Base-by-base conservation (phyloP, 139 green algal genomes). In the Choricystis sp. region DNA sequence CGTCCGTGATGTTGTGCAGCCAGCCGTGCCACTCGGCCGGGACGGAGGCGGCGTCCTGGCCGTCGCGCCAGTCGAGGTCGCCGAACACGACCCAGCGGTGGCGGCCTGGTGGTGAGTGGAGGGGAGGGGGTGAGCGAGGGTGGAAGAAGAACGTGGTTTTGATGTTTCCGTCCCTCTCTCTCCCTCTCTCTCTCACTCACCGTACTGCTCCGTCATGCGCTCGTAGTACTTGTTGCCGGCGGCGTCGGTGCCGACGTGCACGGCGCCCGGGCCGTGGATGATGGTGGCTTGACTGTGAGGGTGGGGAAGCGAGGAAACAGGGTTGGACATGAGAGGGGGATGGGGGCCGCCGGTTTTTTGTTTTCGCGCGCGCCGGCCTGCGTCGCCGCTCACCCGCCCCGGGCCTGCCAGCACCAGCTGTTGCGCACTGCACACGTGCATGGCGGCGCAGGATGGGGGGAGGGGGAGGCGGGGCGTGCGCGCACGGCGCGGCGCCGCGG, bases 1-100 rank as follows among this genome's bases (percentile, higher is more conserved):
- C 61, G 65, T 87, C 77, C 4, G 62, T 73, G 66, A 87, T 79
- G 65, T 73, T 63, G 69, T 88, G 77, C 61, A 88, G 65, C 81
- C 81, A 88, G 23, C 78, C 81, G 63, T 89, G 82, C 82, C 82
- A 89, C 62, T 89, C 82, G 31, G 82, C 66, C 29, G 74, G 67
- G 21, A 89, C 70, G 19, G 70, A 67, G 29, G 62, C 64, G 9
- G 76, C 25, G 26, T 88, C 74, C 57, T 82, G 75, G 9, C 60
- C 70, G 24, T 27, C 1, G 1, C 57, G 65, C 55, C 61, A 82
- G 55, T 76, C 56, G 19, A 59, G 29, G 40, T 68, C 52, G 1
- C 69, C 73, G 59, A 80, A 89, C 22, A 87, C 82, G 31, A 89
- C 82, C 77, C 81, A 89, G 31, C 82, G 69, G 68, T 89, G 78